Base-by-base conservation (phyloP, 2,329 filamentous ascomycete species). In the Geoglossum cookeanum region DNA sequence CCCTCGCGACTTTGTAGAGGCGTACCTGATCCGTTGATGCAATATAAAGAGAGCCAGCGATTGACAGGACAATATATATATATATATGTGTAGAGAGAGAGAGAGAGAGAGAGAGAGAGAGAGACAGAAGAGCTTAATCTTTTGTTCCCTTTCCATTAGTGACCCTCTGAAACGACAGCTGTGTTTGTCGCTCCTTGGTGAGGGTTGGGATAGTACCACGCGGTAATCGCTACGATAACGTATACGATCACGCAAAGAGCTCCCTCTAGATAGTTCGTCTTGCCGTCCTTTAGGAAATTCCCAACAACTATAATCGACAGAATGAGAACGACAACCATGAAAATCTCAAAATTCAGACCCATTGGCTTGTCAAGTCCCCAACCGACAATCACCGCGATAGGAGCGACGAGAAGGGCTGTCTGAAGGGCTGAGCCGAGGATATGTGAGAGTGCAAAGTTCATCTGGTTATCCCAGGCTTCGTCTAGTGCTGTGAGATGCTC, bases 251-350 rank as follows among this genome's bases (percentile, higher is more conserved):
- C 79, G 62, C 87, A 87, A 17, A 96, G 76, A 29, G 81, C 78
- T 1, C 90, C 90, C 68, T 96, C 90, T 3, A 96, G 77, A 65
- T 94, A 96, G 66, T 95, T 94, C 60, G 82, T 87, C 74, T 92
- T 91, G 62, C 87, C 82, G 66, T 96, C 90, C 55, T 88, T 77
- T 57, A 96, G 71, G 70, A 95, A 94, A 60, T 88, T 87, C 0
- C 89, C 88, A 42, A 94, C 86, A 0, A 89, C 87, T 47, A 96
- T 74, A 63, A 95, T 91, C 32, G 87, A 80, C 29, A 96, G 75
- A 58, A 96, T 80, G 7, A 96, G 74, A 61, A 94, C 77, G 58
- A 85, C 78, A 22, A 94, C 78, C 71, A 94, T 87, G 73, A 95
- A 95, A 13, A 89, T 75, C 63, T 92, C 85, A 67, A 95, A 95